phyloP scores from a whole-genome alignment of 1,139 yeast genomes.

The Blastobotrys indianensis region DNA sequence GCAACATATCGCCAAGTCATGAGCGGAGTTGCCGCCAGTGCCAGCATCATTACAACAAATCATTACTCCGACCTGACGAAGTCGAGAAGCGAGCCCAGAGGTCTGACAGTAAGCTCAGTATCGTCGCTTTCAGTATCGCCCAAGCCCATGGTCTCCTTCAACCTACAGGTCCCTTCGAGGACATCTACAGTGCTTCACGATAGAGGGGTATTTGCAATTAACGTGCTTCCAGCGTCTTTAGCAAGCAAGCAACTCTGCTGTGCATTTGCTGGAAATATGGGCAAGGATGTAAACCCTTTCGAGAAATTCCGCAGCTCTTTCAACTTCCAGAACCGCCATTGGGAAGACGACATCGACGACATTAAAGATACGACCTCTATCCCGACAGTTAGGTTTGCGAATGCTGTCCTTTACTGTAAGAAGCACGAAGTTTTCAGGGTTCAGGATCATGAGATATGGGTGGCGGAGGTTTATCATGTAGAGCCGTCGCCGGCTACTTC shows the following conservation, averaged over 20 bases:
- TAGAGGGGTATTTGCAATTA: constrained; percentile 58
- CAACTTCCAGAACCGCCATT: constrained; percentile 26
- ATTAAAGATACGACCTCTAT: constrained; percentile 30
- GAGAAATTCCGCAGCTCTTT: constrained; percentile 41
- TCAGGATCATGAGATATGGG: constrained; percentile 86
- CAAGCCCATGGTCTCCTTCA: constrained; percentile 68
- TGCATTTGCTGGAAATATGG: constrained; percentile 33
- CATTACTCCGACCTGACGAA: constrained; percentile 10
- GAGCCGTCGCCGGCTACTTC: constrained; percentile 11
- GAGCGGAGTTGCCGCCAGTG: constrained; percentile 25
- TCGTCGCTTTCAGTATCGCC: constrained; percentile 73
- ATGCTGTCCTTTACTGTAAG: constrained; percentile 59
- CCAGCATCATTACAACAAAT: constrained; percentile 26
- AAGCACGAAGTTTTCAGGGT: constrained; percentile 50
- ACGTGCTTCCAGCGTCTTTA: constrained; percentile 56
- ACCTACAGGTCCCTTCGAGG: constrained; percentile 73
- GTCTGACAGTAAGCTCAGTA: constrained; percentile 78
- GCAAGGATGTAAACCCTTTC: constrained; percentile 33
- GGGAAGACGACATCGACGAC: constrained; percentile 26
- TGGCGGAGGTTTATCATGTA: constrained; percentile 43
- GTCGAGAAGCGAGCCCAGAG: constrained; percentile 33
- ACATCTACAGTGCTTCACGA: constrained; percentile 62
- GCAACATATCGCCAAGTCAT: constrained; percentile 18
- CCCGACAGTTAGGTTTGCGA: constrained; percentile 58
- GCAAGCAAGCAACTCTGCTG: constrained; percentile 41